These are phyloP conservation scores for Eucommia ulmoides DNA, from an alignment of 257 asterid species.

Conservation along the genomic window DNA sequence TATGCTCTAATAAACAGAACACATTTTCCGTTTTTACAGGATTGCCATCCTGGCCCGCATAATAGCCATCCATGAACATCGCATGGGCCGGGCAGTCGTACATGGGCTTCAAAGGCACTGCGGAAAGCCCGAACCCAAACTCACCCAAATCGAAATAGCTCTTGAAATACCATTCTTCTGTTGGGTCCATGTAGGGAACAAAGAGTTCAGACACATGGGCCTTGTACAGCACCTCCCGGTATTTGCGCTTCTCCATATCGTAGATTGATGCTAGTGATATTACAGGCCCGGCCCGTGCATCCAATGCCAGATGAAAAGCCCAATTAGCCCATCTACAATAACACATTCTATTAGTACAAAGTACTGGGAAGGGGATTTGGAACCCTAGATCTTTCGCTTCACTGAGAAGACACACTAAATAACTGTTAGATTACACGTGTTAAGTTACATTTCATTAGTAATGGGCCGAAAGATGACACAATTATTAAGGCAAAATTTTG, in stretches of 20 bases:
- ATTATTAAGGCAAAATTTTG: too few species aligned
- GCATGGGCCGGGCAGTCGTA: constrained; percentile 60
- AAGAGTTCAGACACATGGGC: constrained; percentile 63
- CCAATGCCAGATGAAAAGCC: too few species aligned
- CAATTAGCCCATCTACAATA: too few species aligned
- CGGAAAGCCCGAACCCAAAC: constrained; percentile 36
- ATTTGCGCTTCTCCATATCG: constrained; percentile 27
- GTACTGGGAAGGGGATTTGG: too few species aligned
- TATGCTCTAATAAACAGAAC: constrained; percentile 45
- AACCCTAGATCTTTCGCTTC: too few species aligned
- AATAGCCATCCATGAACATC: constrained; percentile 42
- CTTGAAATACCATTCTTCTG: constrained; percentile 57
- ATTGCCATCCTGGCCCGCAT: constrained; percentile 30
- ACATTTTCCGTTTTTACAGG: constrained; percentile 23
- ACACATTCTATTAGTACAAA: too few species aligned
- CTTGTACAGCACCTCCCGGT: constrained; percentile 52
- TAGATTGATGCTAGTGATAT: constrained; percentile 50
- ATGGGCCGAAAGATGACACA: too few species aligned
- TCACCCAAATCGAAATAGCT: constrained; percentile 66
- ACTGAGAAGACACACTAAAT: too few species aligned
- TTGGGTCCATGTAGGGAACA: constrained; percentile 70
- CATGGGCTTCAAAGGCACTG: constrained; percentile 41
- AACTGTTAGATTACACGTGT: too few species aligned
- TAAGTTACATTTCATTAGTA: too few species aligned
- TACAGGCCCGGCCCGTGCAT: constrained; percentile 57